Percentiles rank a stretch among this genome's conserved stretches.
These are phyloP conservation scores for Diutina rugosa DNA, from an alignment of 1,139 yeast genomes.

Conservation along the genomic window DNA sequence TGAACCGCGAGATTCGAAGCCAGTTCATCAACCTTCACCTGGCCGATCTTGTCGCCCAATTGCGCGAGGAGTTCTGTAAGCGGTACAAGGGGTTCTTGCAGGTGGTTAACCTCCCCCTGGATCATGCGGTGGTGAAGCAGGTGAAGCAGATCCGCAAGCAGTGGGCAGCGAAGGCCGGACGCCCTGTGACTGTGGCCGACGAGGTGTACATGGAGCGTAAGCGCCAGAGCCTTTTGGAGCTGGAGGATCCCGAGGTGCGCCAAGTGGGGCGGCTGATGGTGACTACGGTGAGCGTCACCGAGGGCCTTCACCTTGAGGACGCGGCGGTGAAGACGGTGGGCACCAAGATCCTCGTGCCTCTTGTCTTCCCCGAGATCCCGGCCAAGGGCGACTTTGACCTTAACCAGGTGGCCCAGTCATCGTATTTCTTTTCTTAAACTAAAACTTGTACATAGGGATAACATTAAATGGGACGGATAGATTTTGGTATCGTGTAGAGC, in stretches of 20 bases:
- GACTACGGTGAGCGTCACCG: conserved; percentile 65
- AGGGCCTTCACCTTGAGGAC: conserved; percentile 17
- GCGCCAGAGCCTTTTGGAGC: conserved; percentile 43
- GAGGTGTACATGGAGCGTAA: conserved; percentile 61
- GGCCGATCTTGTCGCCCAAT: conserved; percentile 53
- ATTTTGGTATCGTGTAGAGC: too few relatives aligned
- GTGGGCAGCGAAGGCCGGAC: conserved; percentile 36
- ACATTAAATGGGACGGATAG: background rate
- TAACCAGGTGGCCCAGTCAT: conserved; percentile 52
- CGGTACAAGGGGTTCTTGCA: conserved; percentile 67
- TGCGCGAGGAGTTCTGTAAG: conserved; percentile 68
- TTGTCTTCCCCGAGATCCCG: conserved; percentile 66
- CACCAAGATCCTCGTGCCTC: conserved; percentile 39
- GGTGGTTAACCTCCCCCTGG: conserved; percentile 39
- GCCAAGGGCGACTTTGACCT: conserved; percentile 80
- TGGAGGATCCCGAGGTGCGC: conserved; percentile 36
- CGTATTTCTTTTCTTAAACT: conserved; percentile 57
- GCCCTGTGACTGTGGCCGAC: conserved; percentile 53
- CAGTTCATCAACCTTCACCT: conserved; percentile 72
- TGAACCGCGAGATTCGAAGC: conserved; percentile 66
- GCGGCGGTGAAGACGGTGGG: conserved; percentile 13
- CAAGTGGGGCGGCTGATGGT: conserved; percentile 44
- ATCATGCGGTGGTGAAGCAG: conserved; percentile 38
- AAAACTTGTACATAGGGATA: conserved; percentile 6
- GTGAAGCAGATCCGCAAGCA: conserved; percentile 39